These are phyloP conservation scores for Macrotyloma uniflorum DNA, from an alignment of 306 rosid species.

Conservation along the genomic window DNA sequence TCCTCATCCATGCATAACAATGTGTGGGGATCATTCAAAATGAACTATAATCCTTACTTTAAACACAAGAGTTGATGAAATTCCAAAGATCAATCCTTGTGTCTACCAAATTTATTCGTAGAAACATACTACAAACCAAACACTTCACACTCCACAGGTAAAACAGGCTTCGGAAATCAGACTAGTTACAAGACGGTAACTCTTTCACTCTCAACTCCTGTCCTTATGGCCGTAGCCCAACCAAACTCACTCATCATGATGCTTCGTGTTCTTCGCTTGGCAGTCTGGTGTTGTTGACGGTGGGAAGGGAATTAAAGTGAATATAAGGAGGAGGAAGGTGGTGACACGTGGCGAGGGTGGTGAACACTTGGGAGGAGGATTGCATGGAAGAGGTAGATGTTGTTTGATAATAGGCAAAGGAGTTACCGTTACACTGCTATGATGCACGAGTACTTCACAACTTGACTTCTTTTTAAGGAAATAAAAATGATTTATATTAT, in stretches of 20 bases:
- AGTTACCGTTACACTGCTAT: constrained; percentile 14
- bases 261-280: background rate
- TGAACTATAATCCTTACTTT: background rate
- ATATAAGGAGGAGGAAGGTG: constrained; percentile 17
- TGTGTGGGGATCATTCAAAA: background rate
- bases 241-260: background rate
- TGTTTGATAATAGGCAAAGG: constrained; percentile 21
- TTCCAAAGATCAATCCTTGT: background rate
- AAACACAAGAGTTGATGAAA: background rate
- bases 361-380: background rate
- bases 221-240: background rate
- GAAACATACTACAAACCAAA: background rate
- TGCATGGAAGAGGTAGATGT: constrained; percentile 54
- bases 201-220: background rate
- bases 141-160: background rate
- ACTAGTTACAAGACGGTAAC: background rate
- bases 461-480: no score
- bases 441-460: no score
- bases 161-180: background rate
- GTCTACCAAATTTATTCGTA: no score
- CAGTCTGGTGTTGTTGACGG: background rate
- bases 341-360: constrained; percentile 47
- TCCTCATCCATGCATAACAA: background rate
- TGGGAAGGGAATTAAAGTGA: no score
- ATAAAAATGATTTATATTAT: no score